Percentiles rank a stretch among this genome's conserved stretches.
Evolutionary conservation across 2,329 filamentous ascomycete species (phyloP).

Genomic region (Monilinia vaccinii-corymbosi): DNA sequence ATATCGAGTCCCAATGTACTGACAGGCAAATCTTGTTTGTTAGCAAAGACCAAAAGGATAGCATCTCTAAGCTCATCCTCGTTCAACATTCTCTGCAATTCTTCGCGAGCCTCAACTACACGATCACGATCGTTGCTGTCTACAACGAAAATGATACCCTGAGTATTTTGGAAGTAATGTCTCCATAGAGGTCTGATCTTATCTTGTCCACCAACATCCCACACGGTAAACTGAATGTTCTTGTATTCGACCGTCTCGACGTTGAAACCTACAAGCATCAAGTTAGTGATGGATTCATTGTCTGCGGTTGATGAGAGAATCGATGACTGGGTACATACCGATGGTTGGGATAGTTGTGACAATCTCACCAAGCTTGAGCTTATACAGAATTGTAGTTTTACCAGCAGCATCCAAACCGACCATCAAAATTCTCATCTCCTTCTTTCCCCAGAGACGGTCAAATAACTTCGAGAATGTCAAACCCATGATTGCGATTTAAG

Average conservation of each 20-base stretch:
- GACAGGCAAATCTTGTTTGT: constrained; percentile 99
- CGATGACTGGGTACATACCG: constrained; percentile 48
- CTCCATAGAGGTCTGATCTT: constrained; percentile 99
- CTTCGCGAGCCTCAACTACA: constrained; percentile 92
- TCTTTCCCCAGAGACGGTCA: constrained; percentile 95
- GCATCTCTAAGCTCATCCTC: constrained; percentile 98
- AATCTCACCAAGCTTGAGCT: constrained; percentile 98
- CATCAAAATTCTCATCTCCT: constrained; percentile 99
- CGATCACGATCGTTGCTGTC: constrained; percentile 98
- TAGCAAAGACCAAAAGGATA: constrained; percentile 93
- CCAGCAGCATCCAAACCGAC: constrained; percentile 98
- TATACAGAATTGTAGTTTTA: constrained; percentile 99
- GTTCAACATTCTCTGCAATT: constrained; percentile 97
- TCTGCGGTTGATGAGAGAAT: not conserved
- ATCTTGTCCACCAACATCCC: constrained; percentile 99
- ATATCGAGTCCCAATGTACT: constrained; percentile 33
- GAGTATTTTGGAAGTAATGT: constrained; percentile 99
- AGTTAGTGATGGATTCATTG: constrained; percentile 20
- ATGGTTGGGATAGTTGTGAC: constrained; percentile 99
- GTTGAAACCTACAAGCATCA: constrained; percentile 68
- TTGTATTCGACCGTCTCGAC: constrained; percentile 99
- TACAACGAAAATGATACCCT: constrained; percentile 99
- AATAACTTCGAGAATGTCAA: constrained; percentile 95
- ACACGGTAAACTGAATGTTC: constrained; percentile 99
- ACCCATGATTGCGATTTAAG: constrained; percentile 75